Conservation (phyloP, 306 rosid species). For the Cucurbita argyrosperma region DNA sequence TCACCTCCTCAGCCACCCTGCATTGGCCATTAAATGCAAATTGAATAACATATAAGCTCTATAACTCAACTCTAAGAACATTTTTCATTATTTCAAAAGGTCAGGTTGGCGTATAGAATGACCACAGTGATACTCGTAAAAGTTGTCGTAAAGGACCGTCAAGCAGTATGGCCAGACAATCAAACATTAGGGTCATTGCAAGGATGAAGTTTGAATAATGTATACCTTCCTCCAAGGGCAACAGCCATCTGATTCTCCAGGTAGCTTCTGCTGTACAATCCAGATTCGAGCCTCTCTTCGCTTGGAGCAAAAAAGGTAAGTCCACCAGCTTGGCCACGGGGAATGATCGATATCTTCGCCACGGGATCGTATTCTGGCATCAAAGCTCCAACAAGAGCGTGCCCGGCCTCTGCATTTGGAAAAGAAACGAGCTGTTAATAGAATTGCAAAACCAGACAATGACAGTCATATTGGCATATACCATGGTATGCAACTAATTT, state of each 20-base stretch:
- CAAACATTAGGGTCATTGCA: background rate
- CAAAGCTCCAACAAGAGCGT: conserved; percentile 59
- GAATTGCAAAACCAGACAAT: background rate
- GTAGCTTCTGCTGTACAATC: conserved; percentile 96
- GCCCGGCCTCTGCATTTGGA: conserved; percentile 85
- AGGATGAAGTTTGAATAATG: background rate
- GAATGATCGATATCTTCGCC: conserved; percentile 93
- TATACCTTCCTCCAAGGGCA: conserved; percentile 69
- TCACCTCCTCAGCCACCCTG: conserved; percentile 87
- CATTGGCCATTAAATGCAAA: background rate
- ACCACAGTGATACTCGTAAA: background rate
- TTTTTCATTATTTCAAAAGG: background rate
- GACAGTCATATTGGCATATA: background rate
- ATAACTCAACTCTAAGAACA: background rate
- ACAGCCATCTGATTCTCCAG: conserved; percentile 99
- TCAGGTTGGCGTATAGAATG: background rate
- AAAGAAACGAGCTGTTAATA: background rate
- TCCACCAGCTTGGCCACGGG: conserved; percentile 78
- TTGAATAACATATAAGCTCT: background rate
- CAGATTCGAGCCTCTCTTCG: conserved; percentile 60
- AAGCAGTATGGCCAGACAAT: background rate
- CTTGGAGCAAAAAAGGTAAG: conserved; percentile 56
- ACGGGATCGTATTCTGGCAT: conserved; percentile 70
- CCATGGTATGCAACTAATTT: conserved; percentile 79
- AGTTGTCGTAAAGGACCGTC: background rate